phyloP scores from a whole-genome alignment of 129 eudicot species.

The Logfia minima region DNA sequence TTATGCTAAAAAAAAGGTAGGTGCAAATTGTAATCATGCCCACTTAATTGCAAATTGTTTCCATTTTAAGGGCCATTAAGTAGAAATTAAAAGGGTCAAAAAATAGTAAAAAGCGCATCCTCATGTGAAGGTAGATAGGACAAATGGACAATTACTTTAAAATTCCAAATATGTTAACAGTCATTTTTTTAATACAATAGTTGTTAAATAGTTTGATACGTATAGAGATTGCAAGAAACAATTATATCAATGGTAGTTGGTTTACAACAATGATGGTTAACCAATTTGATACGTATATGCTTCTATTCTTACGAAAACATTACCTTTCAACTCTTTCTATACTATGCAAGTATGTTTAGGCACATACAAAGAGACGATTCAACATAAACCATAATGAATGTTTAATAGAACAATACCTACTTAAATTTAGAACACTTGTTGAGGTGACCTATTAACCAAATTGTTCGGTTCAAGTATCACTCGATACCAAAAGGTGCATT shows the following conservation, averaged over 20 bases:
- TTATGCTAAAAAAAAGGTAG: too few relatives aligned
- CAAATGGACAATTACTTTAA: not conserved
- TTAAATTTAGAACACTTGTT: not conserved
- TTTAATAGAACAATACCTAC: not conserved
- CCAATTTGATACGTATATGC: not conserved
- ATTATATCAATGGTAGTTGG: not conserved
- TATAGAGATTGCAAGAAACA: not conserved
- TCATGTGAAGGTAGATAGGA: too few relatives aligned
- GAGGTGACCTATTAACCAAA: too few relatives aligned
- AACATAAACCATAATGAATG: not conserved
- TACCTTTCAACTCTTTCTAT: not conserved
- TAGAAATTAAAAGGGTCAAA: too few relatives aligned
- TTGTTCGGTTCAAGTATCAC: too few relatives aligned
- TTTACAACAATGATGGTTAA: slow-evolving; percentile 1
- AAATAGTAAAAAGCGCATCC: too few relatives aligned
- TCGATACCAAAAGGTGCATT: too few relatives aligned
- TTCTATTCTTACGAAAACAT: not conserved
- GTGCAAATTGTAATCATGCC: too few relatives aligned
- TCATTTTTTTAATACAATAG: not conserved
- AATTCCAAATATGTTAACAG: not conserved
- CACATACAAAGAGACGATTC: too few relatives aligned
- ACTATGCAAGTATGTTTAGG: too few relatives aligned
- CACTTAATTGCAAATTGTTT: too few relatives aligned
- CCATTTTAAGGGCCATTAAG: too few relatives aligned
- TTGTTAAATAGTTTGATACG: not conserved